Percentiles rank a stretch among this genome's conserved stretches.
These are phyloP conservation scores for Lactarius deliciosus DNA, from an alignment of 768 basidiomycete genomes.

Conservation along the genomic window DNA sequence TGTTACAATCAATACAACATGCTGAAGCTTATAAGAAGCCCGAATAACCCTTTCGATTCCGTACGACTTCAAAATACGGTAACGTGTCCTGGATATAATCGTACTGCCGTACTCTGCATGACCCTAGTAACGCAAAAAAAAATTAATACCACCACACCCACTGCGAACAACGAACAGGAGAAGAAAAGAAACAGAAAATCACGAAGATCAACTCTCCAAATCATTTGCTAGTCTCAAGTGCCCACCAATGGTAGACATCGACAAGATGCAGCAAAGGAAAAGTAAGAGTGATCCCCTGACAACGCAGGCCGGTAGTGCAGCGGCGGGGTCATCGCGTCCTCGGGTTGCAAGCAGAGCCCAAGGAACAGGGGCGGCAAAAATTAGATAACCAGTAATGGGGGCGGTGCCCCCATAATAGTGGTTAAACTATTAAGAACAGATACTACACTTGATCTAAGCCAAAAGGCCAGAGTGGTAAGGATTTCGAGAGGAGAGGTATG, in stretches of 20 bases:
- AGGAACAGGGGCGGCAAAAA: constrained; percentile 36
- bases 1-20: too few relatives aligned
- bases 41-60: too few relatives aligned
- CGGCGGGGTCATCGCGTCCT: constrained; percentile 28
- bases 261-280: constrained; percentile 25
- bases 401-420: constrained; percentile 39
- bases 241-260: not conserved
- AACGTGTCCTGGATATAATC: too few relatives aligned
- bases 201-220: not conserved
- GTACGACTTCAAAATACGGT: too few relatives aligned
- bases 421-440: constrained; percentile 89
- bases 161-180: too few relatives aligned
- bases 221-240: constrained; percentile 23
- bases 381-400: constrained; percentile 38
- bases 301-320: constrained; percentile 30
- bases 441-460: constrained; percentile 98
- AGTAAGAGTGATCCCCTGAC: constrained; percentile 27
- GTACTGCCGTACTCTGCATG: too few relatives aligned
- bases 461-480: constrained; percentile 90
- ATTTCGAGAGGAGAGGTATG: not conserved
- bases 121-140: too few relatives aligned
- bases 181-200: not conserved
- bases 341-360: constrained; percentile 31
- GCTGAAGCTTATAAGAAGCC: too few relatives aligned
- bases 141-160: too few relatives aligned